Evolutionary conservation across 1,139 yeast species (phyloP), one percentile per base, ranked within the genome.

Genomic region (Debaryomyces fabryi): DNA sequence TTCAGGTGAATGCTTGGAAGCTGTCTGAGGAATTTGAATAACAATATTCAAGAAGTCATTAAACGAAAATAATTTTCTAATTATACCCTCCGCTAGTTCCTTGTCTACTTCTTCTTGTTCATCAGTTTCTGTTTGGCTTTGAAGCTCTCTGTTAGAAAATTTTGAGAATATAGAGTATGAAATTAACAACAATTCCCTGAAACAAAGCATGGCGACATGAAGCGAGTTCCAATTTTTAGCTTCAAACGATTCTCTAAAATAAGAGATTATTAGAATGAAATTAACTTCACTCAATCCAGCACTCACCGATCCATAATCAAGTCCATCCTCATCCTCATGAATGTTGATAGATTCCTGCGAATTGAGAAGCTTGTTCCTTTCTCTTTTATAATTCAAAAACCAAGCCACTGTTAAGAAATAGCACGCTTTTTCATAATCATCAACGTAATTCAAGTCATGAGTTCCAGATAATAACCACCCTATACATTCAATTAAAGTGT

Each of bases 191-290:
- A 91, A 67, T 54, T 88, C 89, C 36, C 79, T 78, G 59, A 89
- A 82, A 50, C 91, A 81, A 36, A 82, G 72, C 80, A 89, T 79
- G 1, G 86, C 82, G 0, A 91, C 88, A 56, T 88, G 92, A 2
- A 86, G 74, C 0, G 85, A 74, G 46, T 78, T 74, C 82, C 85
- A 82, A 39, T 73, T 67, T 60, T 67, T 75, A 4, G 77, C 71
- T 15, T 79, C 82, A 47, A 65, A 69, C 8, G 86, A 78, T 20
- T 75, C 78, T 36, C 86, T 69, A 62, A 90, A 69, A 51, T 81
- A 73, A 16, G 81, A 77, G 41, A 83, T 73, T 25, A 88, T 73
- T 36, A 86, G 72, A 39, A 83, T 76, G 50, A 90, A 83, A 45
- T 84, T 79, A 29, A 84, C 80, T 51, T 85, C 89, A 52, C 84